These are phyloP conservation scores for Phytophthora idaei DNA, from an alignment of 352 stramenopile genomes.

Conservation along the genomic window DNA sequence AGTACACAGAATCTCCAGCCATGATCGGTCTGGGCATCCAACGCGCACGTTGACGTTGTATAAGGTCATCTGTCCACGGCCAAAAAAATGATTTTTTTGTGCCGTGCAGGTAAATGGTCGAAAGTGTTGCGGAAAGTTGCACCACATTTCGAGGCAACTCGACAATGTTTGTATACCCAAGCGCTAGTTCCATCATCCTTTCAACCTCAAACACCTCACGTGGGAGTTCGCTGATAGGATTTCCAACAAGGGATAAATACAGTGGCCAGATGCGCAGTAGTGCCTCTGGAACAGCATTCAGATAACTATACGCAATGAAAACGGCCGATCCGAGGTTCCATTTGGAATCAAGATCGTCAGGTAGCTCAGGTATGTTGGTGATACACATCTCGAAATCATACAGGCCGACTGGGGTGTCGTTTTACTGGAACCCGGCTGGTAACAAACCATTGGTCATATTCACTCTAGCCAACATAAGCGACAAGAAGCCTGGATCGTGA, in stretches of 20 bases:
- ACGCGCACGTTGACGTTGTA: neutral
- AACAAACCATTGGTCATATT: slow-evolving; percentile 4
- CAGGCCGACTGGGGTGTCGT: neutral
- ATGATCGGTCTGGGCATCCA: neutral
- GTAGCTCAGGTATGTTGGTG: slow-evolving; percentile 2
- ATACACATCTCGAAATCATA: slow-evolving; percentile 8
- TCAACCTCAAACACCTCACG: neutral
- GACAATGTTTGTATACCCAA: slow-evolving; percentile 3
- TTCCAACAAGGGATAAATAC: slow-evolving; percentile 4
- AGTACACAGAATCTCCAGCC: neutral
- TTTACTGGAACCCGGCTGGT: neutral
- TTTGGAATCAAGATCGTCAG: slow-evolving; percentile 4
- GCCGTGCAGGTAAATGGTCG: neutral
- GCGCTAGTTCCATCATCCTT: slow-evolving; percentile 4
- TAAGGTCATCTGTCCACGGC: neutral
- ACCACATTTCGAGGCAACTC: neutral
- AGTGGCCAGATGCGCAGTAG: neutral
- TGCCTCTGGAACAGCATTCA: neutral
- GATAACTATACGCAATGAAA: neutral
- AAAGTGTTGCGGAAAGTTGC: neutral
- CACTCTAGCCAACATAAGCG: slow-evolving; percentile 6
- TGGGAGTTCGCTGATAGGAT: slow-evolving; percentile 1
- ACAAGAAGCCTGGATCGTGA: slow-evolving; percentile 4
- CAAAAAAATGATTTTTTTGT: slow-evolving; percentile 3
- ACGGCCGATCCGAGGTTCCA: neutral